These are phyloP conservation scores for Coffea canephora DNA, from an alignment of 257 asterid genomes.

Conservation along the genomic window DNA sequence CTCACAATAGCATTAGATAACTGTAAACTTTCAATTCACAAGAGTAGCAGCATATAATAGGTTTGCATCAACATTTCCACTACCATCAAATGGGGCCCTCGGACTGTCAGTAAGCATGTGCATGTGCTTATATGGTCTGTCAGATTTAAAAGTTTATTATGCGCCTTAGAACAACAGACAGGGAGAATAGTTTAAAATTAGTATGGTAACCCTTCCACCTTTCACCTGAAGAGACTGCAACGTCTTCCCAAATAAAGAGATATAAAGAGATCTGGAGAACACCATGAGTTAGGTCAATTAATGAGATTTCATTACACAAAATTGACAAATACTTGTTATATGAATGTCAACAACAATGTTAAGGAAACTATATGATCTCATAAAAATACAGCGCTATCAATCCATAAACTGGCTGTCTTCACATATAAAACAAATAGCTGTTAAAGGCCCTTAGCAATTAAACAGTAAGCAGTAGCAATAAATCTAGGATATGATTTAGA, in stretches of 20 bases:
- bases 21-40: not conserved
- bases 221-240: not conserved
- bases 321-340: not conserved
- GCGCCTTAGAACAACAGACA: not conserved
- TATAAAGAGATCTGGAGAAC: not conserved
- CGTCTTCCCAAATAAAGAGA: not conserved
- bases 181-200: not conserved
- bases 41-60: not conserved
- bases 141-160: not conserved
- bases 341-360: not conserved
- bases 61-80: not conserved
- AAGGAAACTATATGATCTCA: not conserved
- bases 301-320: not conserved
- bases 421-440: not conserved
- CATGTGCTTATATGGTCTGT: not conserved
- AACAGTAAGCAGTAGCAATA: not conserved
- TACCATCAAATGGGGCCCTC: not conserved
- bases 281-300: not conserved
- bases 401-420: not conserved
- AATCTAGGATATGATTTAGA: not conserved
- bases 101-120: not conserved
- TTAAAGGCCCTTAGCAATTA: not conserved
- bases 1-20: constrained; percentile 2
- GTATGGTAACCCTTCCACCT: not conserved
- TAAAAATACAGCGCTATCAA: not conserved